Evolutionary conservation across 495 filamentous ascomycete species (phyloP), one percentile per base, ranked within the genome.

Genomic region (Cercophora samala): DNA sequence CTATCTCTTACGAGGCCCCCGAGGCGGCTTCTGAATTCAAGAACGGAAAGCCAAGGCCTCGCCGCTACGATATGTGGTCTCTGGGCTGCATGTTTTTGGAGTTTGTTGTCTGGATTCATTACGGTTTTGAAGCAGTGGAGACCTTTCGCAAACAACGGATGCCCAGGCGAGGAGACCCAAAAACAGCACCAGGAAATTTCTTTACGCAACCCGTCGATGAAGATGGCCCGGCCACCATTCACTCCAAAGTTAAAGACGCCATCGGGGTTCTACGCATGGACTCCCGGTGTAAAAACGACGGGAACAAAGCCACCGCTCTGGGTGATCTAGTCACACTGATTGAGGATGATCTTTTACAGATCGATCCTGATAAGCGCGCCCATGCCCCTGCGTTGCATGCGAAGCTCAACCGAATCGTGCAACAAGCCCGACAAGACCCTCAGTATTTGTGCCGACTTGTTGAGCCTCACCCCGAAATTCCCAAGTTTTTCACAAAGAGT

Each of bases 11-110:
- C 53, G 66, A 68, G 58, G 66, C 66, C 9, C 66, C 69, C 5
- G 69, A 68, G 37, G 69, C 65, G 18, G 18, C 51, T 24, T 55
- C 58, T 22, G 63, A 64, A 4, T 24, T 23, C 15, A 22, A 3
- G 32, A 56, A 55, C 32, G 52, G 61, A 4, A 64, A 59, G 1
- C 69, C 69, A 26, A 65, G 69, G 37, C 32, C 62, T 8, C 61
- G 69, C 15, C 29, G 55, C n/a, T 73, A 72, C 53, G 75, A 75
- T 51, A 63, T 74, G 37, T 75, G 75, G 75, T 75, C 73, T 18
- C 56, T 72, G 15, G 73, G 75, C 19, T 77, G 75, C 24, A 64
- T 75, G 21, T 56, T 74, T 5, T 66, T 76, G 21, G 73, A 76
- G 68, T 56, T 59, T 53, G 26, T 60, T 8, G 64, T 69, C 22